These are phyloP conservation scores for Pythium rishiriense DNA, from an alignment of 352 stramenopile species.

Conservation along the genomic window DNA sequence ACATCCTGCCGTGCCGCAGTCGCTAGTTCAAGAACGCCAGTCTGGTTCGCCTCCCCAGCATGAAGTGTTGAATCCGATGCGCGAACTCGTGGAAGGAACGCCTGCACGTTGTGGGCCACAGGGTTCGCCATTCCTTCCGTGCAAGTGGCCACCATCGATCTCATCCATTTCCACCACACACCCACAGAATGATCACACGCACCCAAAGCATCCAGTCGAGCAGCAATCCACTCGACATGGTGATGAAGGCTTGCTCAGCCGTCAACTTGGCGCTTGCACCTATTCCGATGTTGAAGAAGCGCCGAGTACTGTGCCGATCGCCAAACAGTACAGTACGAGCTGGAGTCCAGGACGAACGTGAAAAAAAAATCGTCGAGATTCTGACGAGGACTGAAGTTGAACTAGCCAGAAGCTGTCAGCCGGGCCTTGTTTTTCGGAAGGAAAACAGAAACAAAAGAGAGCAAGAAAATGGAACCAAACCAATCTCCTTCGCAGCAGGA, in stretches of 20 bases:
- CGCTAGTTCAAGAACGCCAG: too few species aligned
- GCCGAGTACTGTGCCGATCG: not conserved
- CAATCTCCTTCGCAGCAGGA: too few species aligned
- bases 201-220: not conserved
- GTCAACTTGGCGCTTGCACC: not conserved
- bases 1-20: too few species aligned
- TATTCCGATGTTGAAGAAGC: not conserved
- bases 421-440: not conserved
- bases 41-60: too few species aligned
- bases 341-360: not conserved
- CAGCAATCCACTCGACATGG: not conserved
- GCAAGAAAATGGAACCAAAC: too few species aligned
- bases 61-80: too few species aligned
- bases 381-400: constrained; percentile 6
- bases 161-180: not conserved
- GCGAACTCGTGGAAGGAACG: too few species aligned
- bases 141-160: not conserved
- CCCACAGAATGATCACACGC: not conserved
- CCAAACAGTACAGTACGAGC: not conserved
- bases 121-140: not conserved
- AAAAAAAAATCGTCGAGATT: constrained; percentile 2
- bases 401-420: constrained; percentile 6
- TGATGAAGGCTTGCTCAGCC: constrained; percentile 8
- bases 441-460: not conserved
- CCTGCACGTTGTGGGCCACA: too few species aligned